Percentiles rank a stretch among this genome's conserved stretches.
phyloP scores from a whole-genome alignment of 108 stramenopile species.

The Fistulifera pelliculosa region DNA sequence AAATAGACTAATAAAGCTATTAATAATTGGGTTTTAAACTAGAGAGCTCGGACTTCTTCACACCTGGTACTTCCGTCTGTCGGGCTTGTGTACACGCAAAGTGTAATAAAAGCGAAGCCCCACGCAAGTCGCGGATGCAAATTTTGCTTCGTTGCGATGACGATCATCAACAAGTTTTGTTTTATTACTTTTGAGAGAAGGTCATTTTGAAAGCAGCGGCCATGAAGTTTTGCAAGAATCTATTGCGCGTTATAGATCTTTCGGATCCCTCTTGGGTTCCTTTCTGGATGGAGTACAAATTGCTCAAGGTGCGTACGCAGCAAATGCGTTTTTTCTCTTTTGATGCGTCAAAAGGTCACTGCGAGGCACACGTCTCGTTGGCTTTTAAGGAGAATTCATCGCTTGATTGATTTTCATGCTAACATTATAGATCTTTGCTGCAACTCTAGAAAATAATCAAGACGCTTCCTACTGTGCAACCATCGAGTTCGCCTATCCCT shows the following conservation, averaged over 20 bases:
- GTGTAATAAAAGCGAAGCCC: too few species aligned
- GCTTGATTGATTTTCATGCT: constrained; percentile 5
- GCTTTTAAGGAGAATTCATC: neutral
- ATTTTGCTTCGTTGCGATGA: too few species aligned
- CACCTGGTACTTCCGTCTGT: too few species aligned
- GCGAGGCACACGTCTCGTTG: neutral
- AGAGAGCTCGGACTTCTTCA: too few species aligned
- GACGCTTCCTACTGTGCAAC: neutral
- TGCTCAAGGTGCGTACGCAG: constrained; percentile 50
- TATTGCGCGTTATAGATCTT: constrained; percentile 73
- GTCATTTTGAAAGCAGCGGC: too few species aligned
- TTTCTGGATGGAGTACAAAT: constrained; percentile 85
- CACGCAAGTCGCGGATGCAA: too few species aligned
- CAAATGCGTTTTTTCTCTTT: neutral
- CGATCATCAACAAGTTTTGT: too few species aligned
- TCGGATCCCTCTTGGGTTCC: constrained; percentile 84
- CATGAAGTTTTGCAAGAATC: constrained; percentile 87
- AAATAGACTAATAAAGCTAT: too few species aligned
- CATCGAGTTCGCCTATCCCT: neutral
- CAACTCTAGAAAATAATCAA: constrained; percentile 1
- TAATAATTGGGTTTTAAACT: too few species aligned
- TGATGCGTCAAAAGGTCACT: neutral
- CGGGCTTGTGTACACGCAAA: too few species aligned
- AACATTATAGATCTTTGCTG: neutral
- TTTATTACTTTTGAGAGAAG: too few species aligned